These are phyloP conservation scores for Austroboletus eburneus DNA, from an alignment of 768 basidiomycete genomes.

Conservation along the genomic window DNA sequence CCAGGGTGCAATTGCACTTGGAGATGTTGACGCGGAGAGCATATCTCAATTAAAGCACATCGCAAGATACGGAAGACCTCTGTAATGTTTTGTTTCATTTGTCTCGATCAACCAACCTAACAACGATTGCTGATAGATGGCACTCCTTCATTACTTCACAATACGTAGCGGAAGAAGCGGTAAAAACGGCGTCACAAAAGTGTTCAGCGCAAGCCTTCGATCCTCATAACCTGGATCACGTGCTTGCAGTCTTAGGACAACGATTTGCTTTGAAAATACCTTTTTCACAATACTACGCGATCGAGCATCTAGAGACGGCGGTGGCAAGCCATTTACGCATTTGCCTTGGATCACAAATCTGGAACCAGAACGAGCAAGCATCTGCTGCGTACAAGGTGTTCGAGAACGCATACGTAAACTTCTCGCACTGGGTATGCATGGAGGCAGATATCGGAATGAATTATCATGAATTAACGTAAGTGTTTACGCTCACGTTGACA, in stretches of 20 bases:
- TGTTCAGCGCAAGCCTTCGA: not conserved
- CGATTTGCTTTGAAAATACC: too few relatives aligned
- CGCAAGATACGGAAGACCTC: not conserved
- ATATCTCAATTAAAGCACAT: not conserved
- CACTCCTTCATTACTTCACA: not conserved
- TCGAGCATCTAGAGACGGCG: too few relatives aligned
- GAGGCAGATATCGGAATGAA: not conserved
- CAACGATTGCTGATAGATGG: not conserved
- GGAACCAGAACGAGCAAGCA: not conserved
- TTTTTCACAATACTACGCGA: too few relatives aligned
- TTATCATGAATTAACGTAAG: not conserved
- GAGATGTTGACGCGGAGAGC: not conserved
- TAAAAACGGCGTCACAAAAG: not conserved
- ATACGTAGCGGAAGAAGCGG: not conserved
- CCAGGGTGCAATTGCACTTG: too few relatives aligned
- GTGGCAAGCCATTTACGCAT: conserved; percentile 8
- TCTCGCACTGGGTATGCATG: not conserved
- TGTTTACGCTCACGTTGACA: not conserved
- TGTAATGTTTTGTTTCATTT: not conserved
- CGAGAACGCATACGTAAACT: too few relatives aligned
- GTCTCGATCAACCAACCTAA: not conserved
- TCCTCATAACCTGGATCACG: not conserved
- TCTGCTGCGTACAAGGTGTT: not conserved
- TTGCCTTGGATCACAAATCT: not conserved
- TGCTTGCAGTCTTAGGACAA: too few relatives aligned